Percentiles rank a stretch among this genome's conserved stretches.
Conservation (phyloP, 73 alveolate genomes). For the Tetrahymena elliotti region DNA sequence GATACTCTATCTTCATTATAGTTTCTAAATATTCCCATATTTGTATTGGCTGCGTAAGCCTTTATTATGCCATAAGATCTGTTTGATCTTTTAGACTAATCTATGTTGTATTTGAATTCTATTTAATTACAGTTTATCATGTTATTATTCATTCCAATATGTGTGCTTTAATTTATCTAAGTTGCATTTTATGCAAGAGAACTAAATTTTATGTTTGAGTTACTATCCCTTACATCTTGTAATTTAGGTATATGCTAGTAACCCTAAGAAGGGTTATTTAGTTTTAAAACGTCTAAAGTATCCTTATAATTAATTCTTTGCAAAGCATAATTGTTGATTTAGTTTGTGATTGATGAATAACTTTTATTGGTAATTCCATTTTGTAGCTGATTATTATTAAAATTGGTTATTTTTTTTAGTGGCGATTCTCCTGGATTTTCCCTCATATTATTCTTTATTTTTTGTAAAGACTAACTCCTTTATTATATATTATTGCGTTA, state of each 20-base stretch:
- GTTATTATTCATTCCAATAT: neutral
- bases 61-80: constrained; percentile 58
- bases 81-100: neutral
- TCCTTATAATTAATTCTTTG: neutral
- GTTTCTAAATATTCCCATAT: constrained; percentile 67
- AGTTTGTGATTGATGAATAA: neutral
- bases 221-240: neutral
- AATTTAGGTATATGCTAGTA: neutral
- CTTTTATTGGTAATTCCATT: neutral
- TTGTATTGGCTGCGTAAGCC: constrained; percentile 78
- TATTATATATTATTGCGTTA: neutral
- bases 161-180: neutral
- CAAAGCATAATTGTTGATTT: neutral
- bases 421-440: neutral
- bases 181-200: neutral
- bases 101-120: constrained; percentile 7
- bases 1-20: constrained; percentile 85
- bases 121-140: neutral
- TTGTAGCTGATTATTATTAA: neutral
- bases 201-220: neutral
- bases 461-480: neutral
- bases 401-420: neutral
- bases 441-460: neutral
- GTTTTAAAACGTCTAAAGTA: neutral
- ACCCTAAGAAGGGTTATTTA: neutral